These are phyloP conservation scores for Chrysosporium queenslandicum DNA, from an alignment of 2,329 filamentous ascomycete genomes.

Conservation along the genomic window DNA sequence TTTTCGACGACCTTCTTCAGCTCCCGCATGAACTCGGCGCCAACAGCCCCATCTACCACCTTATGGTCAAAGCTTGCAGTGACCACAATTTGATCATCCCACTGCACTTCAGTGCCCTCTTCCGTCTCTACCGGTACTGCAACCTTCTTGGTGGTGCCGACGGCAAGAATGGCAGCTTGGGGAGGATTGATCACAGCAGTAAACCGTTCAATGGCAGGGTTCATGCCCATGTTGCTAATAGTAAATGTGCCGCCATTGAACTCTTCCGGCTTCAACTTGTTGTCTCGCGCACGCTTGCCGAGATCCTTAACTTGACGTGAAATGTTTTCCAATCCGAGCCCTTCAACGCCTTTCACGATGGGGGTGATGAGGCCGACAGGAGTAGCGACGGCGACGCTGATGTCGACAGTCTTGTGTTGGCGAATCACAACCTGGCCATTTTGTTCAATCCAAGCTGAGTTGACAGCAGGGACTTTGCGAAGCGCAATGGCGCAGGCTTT, in stretches of 20 bases:
- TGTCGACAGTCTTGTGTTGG: conserved; percentile 84
- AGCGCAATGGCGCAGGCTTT: conserved; percentile 85
- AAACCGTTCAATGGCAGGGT: conserved; percentile 88
- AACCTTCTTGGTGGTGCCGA: conserved; percentile 93
- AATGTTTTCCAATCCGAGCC: conserved; percentile 78
- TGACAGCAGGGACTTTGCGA: conserved; percentile 88
- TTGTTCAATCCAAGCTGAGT: conserved; percentile 81
- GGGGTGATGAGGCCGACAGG: conserved; percentile 92
- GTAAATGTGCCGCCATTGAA: conserved; percentile 99
- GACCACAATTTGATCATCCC: conserved; percentile 94
- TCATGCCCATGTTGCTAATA: conserved; percentile 99
- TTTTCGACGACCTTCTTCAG: conserved; percentile 98
- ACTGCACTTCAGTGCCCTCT: conserved; percentile 71
- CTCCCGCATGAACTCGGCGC: conserved; percentile 92
- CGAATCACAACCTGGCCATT: conserved; percentile 72
- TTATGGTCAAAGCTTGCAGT: conserved; percentile 98
- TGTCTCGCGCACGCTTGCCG: conserved; percentile 87
- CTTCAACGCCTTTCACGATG: conserved; percentile 83
- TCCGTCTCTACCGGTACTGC: conserved; percentile 76
- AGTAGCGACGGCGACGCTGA: conserved; percentile 91
- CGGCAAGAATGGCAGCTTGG: conserved; percentile 87
- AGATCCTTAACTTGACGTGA: conserved; percentile 88
- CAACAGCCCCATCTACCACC: conserved; percentile 91
- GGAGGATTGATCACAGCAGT: conserved; percentile 98
- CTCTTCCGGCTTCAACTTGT: conserved; percentile 98